Percentiles rank a stretch among this genome's conserved stretches.
These are phyloP conservation scores for Xylaria sp. DNA, from an alignment of 2,329 filamentous ascomycete genomes.

Conservation along the genomic window DNA sequence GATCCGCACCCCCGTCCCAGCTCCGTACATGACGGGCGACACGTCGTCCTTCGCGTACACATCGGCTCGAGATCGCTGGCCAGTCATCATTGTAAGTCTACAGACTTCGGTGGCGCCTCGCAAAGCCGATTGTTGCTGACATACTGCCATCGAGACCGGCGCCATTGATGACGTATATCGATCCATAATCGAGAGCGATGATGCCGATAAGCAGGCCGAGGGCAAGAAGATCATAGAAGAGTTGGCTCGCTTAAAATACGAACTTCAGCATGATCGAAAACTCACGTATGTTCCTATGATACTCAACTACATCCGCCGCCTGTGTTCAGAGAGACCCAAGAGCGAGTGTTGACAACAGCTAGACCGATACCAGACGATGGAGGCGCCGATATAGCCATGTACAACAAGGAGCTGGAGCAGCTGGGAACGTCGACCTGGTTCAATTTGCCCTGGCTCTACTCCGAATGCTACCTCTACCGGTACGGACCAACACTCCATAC, in stretches of 20 bases:
- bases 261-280: conserved; percentile 84
- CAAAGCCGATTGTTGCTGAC: conserved; percentile 1
- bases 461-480: conserved; percentile 94
- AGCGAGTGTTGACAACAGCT: conserved; percentile 7
- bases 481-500: conserved; percentile 35
- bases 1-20: conserved; percentile 46
- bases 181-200: conserved; percentile 60
- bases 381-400: conserved; percentile 71
- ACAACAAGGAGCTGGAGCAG: conserved; percentile 82
- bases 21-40: conserved; percentile 78
- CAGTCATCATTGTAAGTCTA: conserved; percentile 77
- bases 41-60: conserved; percentile 82
- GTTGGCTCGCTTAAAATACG: conserved; percentile 86
- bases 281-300: conserved; percentile 62
- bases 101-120: not conserved
- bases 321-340: not conserved
- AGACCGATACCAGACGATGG: conserved; percentile 80
- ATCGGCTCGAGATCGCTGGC: conserved; percentile 88
- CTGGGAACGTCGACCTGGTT: conserved; percentile 80
- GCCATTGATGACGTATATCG: conserved; percentile 95
- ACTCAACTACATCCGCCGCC: not conserved
- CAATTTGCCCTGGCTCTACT: conserved; percentile 82
- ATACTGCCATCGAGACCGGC: conserved; percentile 64
- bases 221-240: conserved; percentile 84
- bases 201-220: conserved; percentile 70